phyloP scores from a whole-genome alignment of 2,329 filamentous ascomycete species.

The Lachnellula arida region DNA sequence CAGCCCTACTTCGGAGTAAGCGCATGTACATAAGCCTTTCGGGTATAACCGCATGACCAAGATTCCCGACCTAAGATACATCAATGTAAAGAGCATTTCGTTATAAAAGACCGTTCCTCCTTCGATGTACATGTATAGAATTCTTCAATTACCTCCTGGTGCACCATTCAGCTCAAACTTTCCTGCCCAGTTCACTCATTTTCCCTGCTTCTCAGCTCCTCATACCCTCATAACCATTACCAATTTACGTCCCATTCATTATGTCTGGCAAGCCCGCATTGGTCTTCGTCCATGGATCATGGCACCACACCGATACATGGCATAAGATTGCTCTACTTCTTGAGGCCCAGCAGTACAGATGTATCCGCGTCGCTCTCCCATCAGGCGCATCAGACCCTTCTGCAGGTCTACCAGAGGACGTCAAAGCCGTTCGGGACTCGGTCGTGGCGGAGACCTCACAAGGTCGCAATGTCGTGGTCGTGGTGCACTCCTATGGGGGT shows the following conservation, averaged over 20 bases:
- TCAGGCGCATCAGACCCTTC: constrained; percentile 30
- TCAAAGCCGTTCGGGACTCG: constrained; percentile 33
- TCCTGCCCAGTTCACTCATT: not conserved
- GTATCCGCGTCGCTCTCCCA: constrained; percentile 32
- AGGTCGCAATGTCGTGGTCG: constrained; percentile 37
- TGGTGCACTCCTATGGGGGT: constrained; percentile 43
- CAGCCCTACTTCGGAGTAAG: not conserved
- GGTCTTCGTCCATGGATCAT: constrained; percentile 44
- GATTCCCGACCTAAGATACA: not conserved
- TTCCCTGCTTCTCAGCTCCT: not conserved
- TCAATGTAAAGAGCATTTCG: not conserved
- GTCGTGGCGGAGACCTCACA: constrained; percentile 32
- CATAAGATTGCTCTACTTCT: constrained; percentile 33
- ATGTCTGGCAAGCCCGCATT: constrained; percentile 33
- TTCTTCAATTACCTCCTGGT: not conserved
- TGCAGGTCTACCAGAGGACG: constrained; percentile 35
- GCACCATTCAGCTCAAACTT: not conserved
- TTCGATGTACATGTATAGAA: not conserved
- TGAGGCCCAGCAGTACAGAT: constrained; percentile 29
- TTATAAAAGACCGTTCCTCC: not conserved
- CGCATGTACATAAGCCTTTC: not conserved
- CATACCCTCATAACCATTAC: not conserved
- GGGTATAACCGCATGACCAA: not conserved
- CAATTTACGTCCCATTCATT: not conserved
- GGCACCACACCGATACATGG: constrained; percentile 40